These are phyloP conservation scores for Yamadazyma diospyri DNA, from an alignment of 1,139 yeast genomes.

Conservation along the genomic window DNA sequence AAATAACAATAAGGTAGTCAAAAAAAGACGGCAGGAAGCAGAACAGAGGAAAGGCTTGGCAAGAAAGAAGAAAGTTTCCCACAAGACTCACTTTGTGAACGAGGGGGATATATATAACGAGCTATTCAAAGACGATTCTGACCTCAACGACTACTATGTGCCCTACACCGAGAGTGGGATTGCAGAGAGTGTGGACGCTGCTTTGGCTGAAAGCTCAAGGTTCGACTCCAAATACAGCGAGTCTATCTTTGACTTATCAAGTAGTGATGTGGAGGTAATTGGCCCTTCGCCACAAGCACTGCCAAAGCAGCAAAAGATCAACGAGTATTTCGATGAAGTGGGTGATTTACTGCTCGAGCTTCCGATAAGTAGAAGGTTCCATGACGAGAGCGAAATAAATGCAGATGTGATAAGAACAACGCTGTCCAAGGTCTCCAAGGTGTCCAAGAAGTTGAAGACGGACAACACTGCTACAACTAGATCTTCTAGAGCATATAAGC, in stretches of 20 bases:
- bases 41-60: constrained; percentile 38
- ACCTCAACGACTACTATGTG: constrained; percentile 4
- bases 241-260: constrained; percentile 9
- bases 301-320: not conserved
- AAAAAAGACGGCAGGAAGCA: constrained; percentile 4
- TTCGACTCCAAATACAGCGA: constrained; percentile 12
- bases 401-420: constrained; percentile 9
- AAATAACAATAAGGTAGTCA: constrained; percentile 5
- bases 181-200: constrained; percentile 3
- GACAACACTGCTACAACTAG: not conserved
- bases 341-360: too few relatives aligned
- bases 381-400: constrained; percentile 12
- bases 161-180: constrained; percentile 4
- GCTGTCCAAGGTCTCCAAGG: not conserved
- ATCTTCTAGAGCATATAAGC: not conserved
- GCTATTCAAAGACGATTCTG: constrained; percentile 8
- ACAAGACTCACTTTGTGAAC: constrained; percentile 6
- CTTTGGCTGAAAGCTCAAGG: constrained; percentile 8
- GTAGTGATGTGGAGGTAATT: constrained; percentile 6
- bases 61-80: constrained; percentile 19
- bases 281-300: too few relatives aligned
- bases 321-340: not conserved
- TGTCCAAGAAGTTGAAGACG: not conserved
- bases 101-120: constrained; percentile 14
- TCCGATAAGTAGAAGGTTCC: too few relatives aligned